Evolutionary conservation across 1,284 basidiomycete species (phyloP), one percentile per base, ranked within the genome.

Genomic region (Rugosomyces carneus): DNA sequence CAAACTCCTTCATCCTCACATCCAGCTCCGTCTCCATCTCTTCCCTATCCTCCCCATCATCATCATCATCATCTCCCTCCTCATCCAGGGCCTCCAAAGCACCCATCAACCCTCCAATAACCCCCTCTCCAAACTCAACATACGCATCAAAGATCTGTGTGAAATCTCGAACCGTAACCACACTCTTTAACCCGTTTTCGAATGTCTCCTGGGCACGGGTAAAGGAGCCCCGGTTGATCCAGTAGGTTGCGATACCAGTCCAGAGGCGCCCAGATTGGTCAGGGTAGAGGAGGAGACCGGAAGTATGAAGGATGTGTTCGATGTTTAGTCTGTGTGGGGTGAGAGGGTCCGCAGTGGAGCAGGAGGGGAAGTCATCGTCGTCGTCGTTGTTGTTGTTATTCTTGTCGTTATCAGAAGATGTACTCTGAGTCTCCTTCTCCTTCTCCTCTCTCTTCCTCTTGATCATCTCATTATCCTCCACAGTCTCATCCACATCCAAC

Each of bases 71-170:
- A 26, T 53, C 93, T 4, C 84, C 87, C 60, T 93, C 88, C 15
- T 80, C 81, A 21, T 89, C 88, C 24, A 84, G 84, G 11, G 87
- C 84, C 37, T 84, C 84, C 41, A 98, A 62, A 49, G 81, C 82
- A 52, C 89, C 85, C 93, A 99, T 97, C 65, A 99, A 71, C 1
- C 90, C 89, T 45, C 84, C 89, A 56, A 98, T 89, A 57, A 97
- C 75, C 4, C 88, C 87, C 67, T 97, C 94, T 45, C 84, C 84
- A 60, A 97, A 97, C 60, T 98, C 93, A 21, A 90, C 85, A 63
- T 96, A 97, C 3, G 93, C 89, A 61, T 99, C 95, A 62, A 99
- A 99, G 53, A 99, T 93, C 62, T 97, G 93, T 1, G 93, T 95
- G 65, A 99, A 99, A 69, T 99, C 96, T 19, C 93, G 84, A 52